phyloP scores from a whole-genome alignment of 805 yeast genomes.

The Kluyveromyces dobzhanskii region DNA sequence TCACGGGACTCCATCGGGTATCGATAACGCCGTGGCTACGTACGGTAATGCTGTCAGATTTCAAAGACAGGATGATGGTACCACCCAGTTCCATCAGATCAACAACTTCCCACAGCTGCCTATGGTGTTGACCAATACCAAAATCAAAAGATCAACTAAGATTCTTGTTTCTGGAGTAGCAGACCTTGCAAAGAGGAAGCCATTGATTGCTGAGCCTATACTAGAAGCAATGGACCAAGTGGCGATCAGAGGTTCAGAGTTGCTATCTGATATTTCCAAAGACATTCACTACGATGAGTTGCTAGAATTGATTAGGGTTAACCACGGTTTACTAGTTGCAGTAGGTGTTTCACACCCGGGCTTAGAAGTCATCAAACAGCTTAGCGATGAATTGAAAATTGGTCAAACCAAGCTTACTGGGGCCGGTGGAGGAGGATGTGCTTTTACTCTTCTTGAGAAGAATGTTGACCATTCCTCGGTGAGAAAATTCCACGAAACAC shows the following conservation, averaged over 20 bases:
- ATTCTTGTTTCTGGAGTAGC: slow-evolving; percentile 73
- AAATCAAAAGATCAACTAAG: slow-evolving; percentile 82
- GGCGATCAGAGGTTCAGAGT: slow-evolving; percentile 51
- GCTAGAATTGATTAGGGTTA: slow-evolving; percentile 60
- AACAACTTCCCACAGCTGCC: slow-evolving; percentile 59
- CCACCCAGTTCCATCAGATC: slow-evolving; percentile 15
- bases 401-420: slow-evolving; percentile 95
- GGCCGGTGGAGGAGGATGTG: slow-evolving; percentile 99
- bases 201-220: slow-evolving; percentile 48
- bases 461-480: slow-evolving; percentile 34
- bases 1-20: slow-evolving; percentile 95
- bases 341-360: slow-evolving; percentile 90
- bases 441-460: slow-evolving; percentile 64
- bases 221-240: slow-evolving; percentile 70
- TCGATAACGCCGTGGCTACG: slow-evolving; percentile 93
- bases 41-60: slow-evolving; percentile 93
- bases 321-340: slow-evolving; percentile 80
- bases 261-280: slow-evolving; percentile 37
- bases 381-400: slow-evolving; percentile 52
- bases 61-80: slow-evolving; percentile 43
- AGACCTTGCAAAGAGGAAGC: slow-evolving; percentile 40
- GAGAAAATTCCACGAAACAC: slow-evolving; percentile 23
- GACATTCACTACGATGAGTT: slow-evolving; percentile 28
- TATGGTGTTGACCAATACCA: slow-evolving; percentile 74
- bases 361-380: slow-evolving; percentile 63